Conservation (phyloP, 2,329 filamentous ascomycete genomes). For the Phyllosticta citribraziliensis region DNA sequence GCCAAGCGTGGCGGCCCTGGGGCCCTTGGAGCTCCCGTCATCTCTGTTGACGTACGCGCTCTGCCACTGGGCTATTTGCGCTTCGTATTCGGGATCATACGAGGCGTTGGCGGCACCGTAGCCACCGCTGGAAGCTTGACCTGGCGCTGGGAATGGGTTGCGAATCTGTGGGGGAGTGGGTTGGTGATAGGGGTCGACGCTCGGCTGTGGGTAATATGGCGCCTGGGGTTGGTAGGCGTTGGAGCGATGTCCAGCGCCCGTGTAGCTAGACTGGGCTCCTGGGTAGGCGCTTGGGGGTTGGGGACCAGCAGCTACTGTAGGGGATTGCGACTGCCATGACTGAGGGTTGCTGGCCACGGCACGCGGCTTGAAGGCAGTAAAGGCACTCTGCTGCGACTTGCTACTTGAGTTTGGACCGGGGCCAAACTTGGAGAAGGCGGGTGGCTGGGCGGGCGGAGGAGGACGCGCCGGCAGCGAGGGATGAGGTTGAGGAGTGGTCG, state of each 20-base stretch:
- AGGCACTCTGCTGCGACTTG: conserved; percentile 36
- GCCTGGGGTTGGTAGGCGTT: conserved; percentile 30
- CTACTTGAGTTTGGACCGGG: conserved; percentile 37
- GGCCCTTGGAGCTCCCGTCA: conserved; percentile 33
- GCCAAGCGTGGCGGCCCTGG: conserved; percentile 25
- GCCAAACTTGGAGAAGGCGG: conserved; percentile 26
- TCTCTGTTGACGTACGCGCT: conserved; percentile 70
- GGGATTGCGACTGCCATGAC: conserved; percentile 23
- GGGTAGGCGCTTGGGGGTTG: conserved; percentile 25
- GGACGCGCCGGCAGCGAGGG: conserved; percentile 69
- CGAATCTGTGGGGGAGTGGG: conserved; percentile 56
- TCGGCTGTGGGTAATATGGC: conserved; percentile 37
- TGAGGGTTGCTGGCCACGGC: conserved; percentile 41
- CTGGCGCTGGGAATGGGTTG: conserved; percentile 69
- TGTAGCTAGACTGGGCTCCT: conserved; percentile 32
- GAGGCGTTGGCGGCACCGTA: conserved; percentile 27
- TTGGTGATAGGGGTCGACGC: conserved; percentile 35
- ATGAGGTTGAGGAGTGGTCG: conserved; percentile 31
- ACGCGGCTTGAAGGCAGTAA: conserved; percentile 51
- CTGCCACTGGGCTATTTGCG: conserved; percentile 91
- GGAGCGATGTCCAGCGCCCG: conserved; percentile 29
- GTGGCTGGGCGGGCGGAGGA: conserved; percentile 46
- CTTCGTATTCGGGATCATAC: conserved; percentile 71
- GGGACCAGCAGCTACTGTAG: conserved; percentile 21
- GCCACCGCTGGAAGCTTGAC: conserved; percentile 27